Base-by-base conservation (phyloP, 2,329 filamentous ascomycete species). In the Sporothrix luriei region DNA sequence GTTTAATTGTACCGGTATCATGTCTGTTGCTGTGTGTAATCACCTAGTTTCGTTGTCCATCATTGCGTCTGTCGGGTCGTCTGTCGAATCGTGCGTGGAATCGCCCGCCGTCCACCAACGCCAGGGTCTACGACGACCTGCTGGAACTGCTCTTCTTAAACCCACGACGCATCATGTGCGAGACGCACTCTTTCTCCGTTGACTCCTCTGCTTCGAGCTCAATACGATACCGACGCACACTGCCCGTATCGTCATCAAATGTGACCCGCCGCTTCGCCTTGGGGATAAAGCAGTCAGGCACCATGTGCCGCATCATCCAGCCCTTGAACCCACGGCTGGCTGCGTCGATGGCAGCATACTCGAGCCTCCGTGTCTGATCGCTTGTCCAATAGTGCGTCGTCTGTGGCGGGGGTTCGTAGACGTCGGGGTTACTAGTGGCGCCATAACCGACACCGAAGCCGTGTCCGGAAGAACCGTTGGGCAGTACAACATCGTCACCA, bases 351-450 rank as follows among this genome's bases (percentile, higher is more conserved):
- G 88, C 88, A 0, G 87, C 88, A 74, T 90, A 90, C 78, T 90
- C 88, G 3, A 89, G 81, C 13, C 87, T 82, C 3, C 88, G 82
- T 0, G 87, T 89, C 68, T 82, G 82, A 75, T 89, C 86, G 74
- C 86, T 89, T 0, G 87, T 90, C 88, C 88, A 90, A 78, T 90
- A 90, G 75, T 89, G 86, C 1, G 85, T 86, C 2, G 88, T 89
- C 73, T 84, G 83, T 4, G 85, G 85, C 14, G 85, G 87, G 1
- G 81, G 80, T 2, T 81, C 78, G 46, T 80, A 79, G 2, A 16
- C 26, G 13, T 26, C 33, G 21, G 29, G 19, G 38, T n/a, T 26
- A 21, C 48, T 26, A 26, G 77, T 70, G 1, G 75, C 73, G 24
- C 71, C 73, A 26, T 21, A 71, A 55, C 40, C 61, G 33, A 72